These are phyloP conservation scores for Umbellularia californica DNA, from an alignment of 164 flowering plant genomes.

Conservation along the genomic window DNA sequence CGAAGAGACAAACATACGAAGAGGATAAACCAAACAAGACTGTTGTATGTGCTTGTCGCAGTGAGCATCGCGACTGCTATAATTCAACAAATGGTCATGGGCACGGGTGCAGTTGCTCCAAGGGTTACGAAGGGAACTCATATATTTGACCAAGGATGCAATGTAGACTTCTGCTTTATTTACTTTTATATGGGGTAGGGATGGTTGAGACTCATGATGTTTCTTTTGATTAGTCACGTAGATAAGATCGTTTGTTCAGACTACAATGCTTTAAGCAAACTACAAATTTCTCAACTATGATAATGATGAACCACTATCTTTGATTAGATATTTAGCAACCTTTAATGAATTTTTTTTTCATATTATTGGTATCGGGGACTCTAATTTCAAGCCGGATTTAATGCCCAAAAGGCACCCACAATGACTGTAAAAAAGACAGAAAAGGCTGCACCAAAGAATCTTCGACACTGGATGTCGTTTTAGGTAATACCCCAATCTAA, in stretches of 20 bases:
- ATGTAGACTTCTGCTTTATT: neutral
- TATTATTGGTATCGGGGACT: no score
- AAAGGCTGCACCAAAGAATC: neutral
- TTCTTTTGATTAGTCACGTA: no score
- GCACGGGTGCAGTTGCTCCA: constrained; percentile 38
- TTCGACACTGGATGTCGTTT: neutral
- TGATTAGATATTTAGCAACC: no score
- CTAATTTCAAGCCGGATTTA: no score
- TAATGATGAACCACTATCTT: no score
- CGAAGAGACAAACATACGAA: constrained; percentile 26
- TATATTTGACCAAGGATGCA: constrained; percentile 23
- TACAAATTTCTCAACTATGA: neutral
- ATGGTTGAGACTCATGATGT: neutral
- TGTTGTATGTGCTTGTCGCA: constrained; percentile 1
- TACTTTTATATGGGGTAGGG: neutral
- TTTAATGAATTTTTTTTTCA: no score
- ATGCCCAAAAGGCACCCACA: neutral
- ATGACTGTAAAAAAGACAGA: neutral
- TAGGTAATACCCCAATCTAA: neutral
- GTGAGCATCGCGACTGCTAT: constrained; percentile 18
- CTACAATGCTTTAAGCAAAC: no score
- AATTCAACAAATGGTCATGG: constrained; percentile 23
- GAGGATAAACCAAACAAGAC: constrained; percentile 1
- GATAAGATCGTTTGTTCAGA: neutral
- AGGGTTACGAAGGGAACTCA: constrained; percentile 57